Percentiles rank a stretch among this genome's conserved stretches.
These are phyloP conservation scores for Apophysomyces sp. DNA, from an alignment of 371 early-diverging fungal species.

Conservation along the genomic window DNA sequence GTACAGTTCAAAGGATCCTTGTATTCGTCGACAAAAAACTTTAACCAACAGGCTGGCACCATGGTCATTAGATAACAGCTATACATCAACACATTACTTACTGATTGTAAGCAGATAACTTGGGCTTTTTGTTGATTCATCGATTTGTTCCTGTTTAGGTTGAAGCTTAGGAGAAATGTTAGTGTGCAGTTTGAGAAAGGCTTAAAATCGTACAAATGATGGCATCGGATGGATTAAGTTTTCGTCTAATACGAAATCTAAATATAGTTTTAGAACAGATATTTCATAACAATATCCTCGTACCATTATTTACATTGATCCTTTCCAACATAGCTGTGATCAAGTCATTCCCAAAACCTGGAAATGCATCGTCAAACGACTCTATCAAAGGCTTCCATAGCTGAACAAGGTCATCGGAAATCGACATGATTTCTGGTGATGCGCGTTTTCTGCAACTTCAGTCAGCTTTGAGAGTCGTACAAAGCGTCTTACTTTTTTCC, in stretches of 20 bases:
- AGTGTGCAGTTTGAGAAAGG: not conserved
- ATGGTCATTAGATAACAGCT: not conserved
- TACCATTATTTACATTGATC: slow-evolving; percentile 33
- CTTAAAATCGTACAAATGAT: slow-evolving; percentile 14
- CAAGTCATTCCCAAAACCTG: slow-evolving; percentile 28
- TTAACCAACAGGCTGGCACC: slow-evolving; percentile 39
- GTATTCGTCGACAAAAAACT: slow-evolving; percentile 28
- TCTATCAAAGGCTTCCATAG: slow-evolving; percentile 45
- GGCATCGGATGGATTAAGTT: slow-evolving; percentile 20
- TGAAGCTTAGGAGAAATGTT: not conserved
- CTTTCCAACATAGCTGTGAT: slow-evolving; percentile 26
- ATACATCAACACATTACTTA: slow-evolving; percentile 9
- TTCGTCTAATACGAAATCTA: slow-evolving; percentile 27
- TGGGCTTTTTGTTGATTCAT: slow-evolving; percentile 13
- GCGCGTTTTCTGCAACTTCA: slow-evolving; percentile 31
- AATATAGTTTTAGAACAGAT: not conserved
- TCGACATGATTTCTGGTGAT: slow-evolving; percentile 20
- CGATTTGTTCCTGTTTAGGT: not conserved
- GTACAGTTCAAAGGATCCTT: slow-evolving; percentile 6
- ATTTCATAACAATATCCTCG: not conserved
- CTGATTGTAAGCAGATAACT: slow-evolving; percentile 42
- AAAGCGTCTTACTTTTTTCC: slow-evolving; percentile 35
- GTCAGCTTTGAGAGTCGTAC: not conserved
- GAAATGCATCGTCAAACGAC: slow-evolving; percentile 25
- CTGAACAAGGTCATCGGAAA: slow-evolving; percentile 35